A percentile compares a stretch with the other conserved stretches of the same genome.
phyloP scores from a whole-genome alignment of 805 yeast species.

The Cyberlindnera petersonii region DNA sequence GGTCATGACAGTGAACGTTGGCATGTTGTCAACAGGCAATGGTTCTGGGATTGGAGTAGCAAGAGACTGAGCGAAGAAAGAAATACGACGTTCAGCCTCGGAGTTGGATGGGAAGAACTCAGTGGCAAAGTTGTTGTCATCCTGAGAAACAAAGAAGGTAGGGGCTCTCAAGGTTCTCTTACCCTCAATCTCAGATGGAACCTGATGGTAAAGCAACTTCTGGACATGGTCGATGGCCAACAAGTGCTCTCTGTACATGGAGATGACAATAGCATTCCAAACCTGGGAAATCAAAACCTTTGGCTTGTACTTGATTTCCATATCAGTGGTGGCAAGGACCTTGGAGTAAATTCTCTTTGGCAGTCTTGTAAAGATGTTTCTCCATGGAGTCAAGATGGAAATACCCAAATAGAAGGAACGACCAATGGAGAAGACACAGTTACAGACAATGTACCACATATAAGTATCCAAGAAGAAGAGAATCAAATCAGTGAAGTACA shows the following conservation, averaged over 20 bases:
- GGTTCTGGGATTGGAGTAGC: conserved; percentile 99
- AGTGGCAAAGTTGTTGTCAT: conserved; percentile 86
- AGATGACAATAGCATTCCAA: conserved; percentile 98
- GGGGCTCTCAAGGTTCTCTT: conserved; percentile 98
- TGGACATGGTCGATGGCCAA: conserved; percentile 98
- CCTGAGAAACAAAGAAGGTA: conserved; percentile 96
- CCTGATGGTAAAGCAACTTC: conserved; percentile 95
- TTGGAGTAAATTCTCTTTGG: conserved; percentile 99
- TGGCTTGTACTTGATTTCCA: conserved; percentile 99
- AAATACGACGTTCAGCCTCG: conserved; percentile 99
- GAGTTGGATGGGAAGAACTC: conserved; percentile 96
- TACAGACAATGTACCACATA: conserved; percentile 96
- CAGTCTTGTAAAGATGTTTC: conserved; percentile 94
- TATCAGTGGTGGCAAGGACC: conserved; percentile 95
- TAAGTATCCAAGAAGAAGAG: conserved; percentile 98
- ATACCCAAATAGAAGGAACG: conserved; percentile 98
- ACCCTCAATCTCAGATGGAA: conserved; percentile 96
- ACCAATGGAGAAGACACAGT: conserved; percentile 94
- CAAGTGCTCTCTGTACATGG: conserved; percentile 99
- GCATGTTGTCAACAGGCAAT: conserved; percentile 98
- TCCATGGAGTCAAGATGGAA: conserved; percentile 98
- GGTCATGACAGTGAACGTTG: conserved; percentile 93
- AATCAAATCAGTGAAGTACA: conserved; percentile 88
- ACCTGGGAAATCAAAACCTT: conserved; percentile 97
- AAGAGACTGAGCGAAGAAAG: conserved; percentile 97